These are phyloP conservation scores for Helianthus tuberosus DNA, from an alignment of 129 eudicot species.

Conservation along the genomic window DNA sequence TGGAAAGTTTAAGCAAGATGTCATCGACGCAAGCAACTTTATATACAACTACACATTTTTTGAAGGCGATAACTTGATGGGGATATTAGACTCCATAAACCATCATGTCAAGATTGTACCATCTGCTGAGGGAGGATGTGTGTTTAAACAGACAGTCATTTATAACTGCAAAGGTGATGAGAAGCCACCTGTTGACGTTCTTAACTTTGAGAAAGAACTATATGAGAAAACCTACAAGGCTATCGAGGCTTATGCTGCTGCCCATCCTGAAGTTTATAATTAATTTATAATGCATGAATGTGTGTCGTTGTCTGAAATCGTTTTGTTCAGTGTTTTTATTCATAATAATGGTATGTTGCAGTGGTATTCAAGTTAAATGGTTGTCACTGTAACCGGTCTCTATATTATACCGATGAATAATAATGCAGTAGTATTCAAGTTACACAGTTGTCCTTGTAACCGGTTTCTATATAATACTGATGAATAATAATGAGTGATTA, in stretches of 20 bases:
- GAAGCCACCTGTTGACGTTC: constrained; percentile 4
- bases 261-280: not conserved
- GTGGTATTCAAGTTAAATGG: not conserved
- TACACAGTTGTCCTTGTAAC: not conserved
- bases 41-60: constrained; percentile 13
- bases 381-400: not conserved
- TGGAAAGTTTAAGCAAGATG: constrained; percentile 17
- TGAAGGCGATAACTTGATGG: constrained; percentile 28
- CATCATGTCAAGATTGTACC: constrained; percentile 18
- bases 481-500: no score
- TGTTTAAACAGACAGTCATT: constrained; percentile 13
- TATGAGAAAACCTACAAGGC: constrained; percentile 28
- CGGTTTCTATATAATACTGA: no score
- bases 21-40: constrained; percentile 6
- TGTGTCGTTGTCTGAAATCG: not conserved
- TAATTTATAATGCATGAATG: not conserved
- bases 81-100: constrained; percentile 26
- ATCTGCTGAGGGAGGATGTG: constrained; percentile 8
- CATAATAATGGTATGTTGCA: not conserved
- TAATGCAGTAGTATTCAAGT: no score
- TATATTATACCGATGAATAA: no score
- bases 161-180: constrained; percentile 29
- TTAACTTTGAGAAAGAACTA: constrained; percentile 22
- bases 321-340: not conserved
- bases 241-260: not conserved